Evolutionary conservation across 495 filamentous ascomycete species (phyloP).

Genomic region (Lasiosphaeria miniovina): DNA sequence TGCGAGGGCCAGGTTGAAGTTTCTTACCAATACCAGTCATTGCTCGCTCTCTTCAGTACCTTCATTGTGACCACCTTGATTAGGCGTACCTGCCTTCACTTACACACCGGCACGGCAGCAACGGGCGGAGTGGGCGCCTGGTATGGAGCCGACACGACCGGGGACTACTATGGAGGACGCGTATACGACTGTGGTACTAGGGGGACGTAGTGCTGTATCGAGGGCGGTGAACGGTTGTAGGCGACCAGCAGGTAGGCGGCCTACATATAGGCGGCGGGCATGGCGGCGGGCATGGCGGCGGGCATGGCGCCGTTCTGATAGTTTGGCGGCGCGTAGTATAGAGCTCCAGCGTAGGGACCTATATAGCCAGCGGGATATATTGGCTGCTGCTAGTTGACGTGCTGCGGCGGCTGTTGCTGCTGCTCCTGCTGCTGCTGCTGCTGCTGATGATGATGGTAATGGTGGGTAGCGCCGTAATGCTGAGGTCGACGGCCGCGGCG

Average conservation of each 20-base stretch:
- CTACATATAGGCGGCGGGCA: no score
- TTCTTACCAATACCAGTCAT: no score
- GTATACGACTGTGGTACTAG: slow-evolving; percentile 41
- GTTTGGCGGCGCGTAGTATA: slow-evolving; percentile 36
- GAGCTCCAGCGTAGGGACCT: slow-evolving; percentile 17
- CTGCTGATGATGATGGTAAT: slow-evolving; percentile 31
- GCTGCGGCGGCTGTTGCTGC: no score
- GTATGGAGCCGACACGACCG: slow-evolving; percentile 36
- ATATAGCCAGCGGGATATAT: slow-evolving; percentile 42
- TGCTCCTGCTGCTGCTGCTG: slow-evolving; percentile 32
- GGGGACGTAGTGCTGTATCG: slow-evolving; percentile 42
- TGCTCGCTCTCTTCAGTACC: no score
- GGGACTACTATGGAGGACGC: slow-evolving; percentile 43
- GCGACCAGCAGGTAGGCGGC: slow-evolving; percentile 37
- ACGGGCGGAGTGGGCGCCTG: no score
- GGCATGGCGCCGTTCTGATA: slow-evolving; percentile 40
- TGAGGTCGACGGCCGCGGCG: slow-evolving; percentile 35
- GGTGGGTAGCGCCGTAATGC: slow-evolving; percentile 33
- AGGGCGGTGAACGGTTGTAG: slow-evolving; percentile 37
- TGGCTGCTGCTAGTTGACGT: slow-evolving; percentile 28
- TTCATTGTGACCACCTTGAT: no score
- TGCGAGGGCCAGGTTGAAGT: no score
- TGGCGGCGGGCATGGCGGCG: no score
- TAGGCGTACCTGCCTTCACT: no score
- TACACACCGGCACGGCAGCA: no score